Percentiles rank a stretch among this genome's conserved stretches.
Evolutionary conservation across 306 rosid species (phyloP).

Genomic region (Malus orientalis): DNA sequence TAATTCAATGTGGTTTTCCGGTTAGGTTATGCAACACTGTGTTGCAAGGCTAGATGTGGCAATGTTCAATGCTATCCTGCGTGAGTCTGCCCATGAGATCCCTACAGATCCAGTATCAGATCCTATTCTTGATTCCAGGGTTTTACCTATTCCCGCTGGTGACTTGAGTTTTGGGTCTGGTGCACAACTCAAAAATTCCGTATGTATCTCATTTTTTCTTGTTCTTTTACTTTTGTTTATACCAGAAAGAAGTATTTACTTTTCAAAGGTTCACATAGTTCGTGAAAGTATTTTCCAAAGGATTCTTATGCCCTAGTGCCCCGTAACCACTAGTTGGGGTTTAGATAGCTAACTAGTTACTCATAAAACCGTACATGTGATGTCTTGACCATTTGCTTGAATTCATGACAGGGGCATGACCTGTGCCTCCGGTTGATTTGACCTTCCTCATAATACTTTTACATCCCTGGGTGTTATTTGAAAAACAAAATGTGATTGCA

Average conservation of each 20-base stretch:
- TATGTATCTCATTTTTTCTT: slow-evolving; percentile 18
- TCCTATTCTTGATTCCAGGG: slow-evolving; percentile 84
- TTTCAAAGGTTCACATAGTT: background rate
- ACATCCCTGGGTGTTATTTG: background rate
- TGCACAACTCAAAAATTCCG: slow-evolving; percentile 93
- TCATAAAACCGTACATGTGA: background rate
- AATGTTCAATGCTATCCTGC: slow-evolving; percentile 92
- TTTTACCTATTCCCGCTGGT: slow-evolving; percentile 94
- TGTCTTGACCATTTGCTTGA: background rate
- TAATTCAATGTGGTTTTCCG: slow-evolving; percentile 21
- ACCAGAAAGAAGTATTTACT: background rate
- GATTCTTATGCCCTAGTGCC: background rate
- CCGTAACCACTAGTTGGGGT: background rate
- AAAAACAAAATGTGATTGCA: background rate
- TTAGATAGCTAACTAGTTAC: background rate
- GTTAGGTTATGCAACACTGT: slow-evolving; percentile 87
- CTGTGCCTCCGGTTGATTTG: no score
- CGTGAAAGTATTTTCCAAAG: background rate
- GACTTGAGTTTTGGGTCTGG: slow-evolving; percentile 96
- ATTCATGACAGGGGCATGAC: no score
- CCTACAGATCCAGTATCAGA: slow-evolving; percentile 98
- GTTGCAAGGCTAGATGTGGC: slow-evolving; percentile 84
- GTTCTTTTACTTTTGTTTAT: background rate
- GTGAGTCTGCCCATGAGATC: slow-evolving; percentile 89
- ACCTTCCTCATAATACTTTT: no score